Evolutionary conservation across 257 asterid species (phyloP).

Genomic region (Gentiana macrophylla): DNA sequence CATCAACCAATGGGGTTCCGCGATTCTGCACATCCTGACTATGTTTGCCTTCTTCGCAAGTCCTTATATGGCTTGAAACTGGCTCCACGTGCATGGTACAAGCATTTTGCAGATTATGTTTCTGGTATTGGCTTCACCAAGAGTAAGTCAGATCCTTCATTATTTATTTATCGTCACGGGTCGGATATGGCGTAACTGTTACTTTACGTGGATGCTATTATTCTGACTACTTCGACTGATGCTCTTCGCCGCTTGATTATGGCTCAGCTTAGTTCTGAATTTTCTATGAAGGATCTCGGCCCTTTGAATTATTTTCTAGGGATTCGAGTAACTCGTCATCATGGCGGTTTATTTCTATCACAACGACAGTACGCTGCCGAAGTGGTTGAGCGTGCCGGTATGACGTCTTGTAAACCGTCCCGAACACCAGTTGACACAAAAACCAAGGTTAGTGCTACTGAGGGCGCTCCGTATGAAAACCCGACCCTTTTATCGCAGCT

Average conservation of each 20-base stretch:
- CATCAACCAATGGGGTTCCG: not conserved
- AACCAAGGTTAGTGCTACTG: too few species aligned
- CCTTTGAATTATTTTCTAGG: not conserved
- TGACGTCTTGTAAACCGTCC: not conserved
- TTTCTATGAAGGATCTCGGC: not conserved
- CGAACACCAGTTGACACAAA: not conserved
- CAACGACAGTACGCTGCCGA: not conserved
- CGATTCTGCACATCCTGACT: not conserved
- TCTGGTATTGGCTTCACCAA: too few species aligned
- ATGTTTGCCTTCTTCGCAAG: slow-evolving; percentile 1
- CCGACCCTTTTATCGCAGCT: too few species aligned
- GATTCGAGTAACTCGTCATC: not conserved
- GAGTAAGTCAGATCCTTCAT: too few species aligned
- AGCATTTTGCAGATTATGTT: not conserved
- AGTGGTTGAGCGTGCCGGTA: not conserved
- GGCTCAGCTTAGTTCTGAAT: too few species aligned
- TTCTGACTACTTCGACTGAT: too few species aligned
- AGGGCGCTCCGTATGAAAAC: too few species aligned
- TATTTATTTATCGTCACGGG: too few species aligned
- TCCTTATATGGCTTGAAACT: slow-evolving; percentile 1
- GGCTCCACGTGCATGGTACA: slow-evolving; percentile 5
- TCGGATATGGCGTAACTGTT: too few species aligned
- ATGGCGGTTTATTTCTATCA: not conserved
- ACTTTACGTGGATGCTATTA: too few species aligned
- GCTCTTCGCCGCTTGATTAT: too few species aligned